Evolutionary conservation across 108 stramenopile genomes (phyloP).

Genomic region (Seminavis robusta): DNA sequence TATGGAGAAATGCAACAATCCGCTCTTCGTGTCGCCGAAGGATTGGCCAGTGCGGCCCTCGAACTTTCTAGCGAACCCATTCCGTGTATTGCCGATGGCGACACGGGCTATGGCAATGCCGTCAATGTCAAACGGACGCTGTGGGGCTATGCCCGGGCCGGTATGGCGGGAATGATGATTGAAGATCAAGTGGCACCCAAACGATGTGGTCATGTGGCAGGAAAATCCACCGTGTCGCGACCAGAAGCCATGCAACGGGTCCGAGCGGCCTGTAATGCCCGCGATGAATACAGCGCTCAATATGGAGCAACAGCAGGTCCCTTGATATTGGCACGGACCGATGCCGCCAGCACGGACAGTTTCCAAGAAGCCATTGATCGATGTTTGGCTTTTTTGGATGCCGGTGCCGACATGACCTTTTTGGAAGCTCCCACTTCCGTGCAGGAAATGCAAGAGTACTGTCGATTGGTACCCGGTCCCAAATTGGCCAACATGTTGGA

Average conservation of each 20-base stretch:
- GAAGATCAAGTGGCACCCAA: slow-evolving; percentile 95
- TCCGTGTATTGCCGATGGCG: slow-evolving; percentile 97
- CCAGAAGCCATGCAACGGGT: slow-evolving; percentile 88
- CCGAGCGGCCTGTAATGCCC: slow-evolving; percentile 91
- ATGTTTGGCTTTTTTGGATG: slow-evolving; percentile 88
- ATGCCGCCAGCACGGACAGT: slow-evolving; percentile 86
- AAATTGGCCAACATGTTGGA: slow-evolving; percentile 97
- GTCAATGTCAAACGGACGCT: slow-evolving; percentile 91
- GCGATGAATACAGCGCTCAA: slow-evolving; percentile 78
- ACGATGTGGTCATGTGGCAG: slow-evolving; percentile 94
- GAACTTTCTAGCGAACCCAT: slow-evolving; percentile 63
- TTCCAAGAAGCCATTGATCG: slow-evolving; percentile 92
- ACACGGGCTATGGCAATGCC: slow-evolving; percentile 96
- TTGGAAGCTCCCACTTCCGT: slow-evolving; percentile 85
- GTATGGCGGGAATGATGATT: slow-evolving; percentile 97
- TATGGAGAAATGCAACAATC: slow-evolving; percentile 85
- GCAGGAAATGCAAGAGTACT: slow-evolving; percentile 90
- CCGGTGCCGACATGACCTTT: slow-evolving; percentile 93
- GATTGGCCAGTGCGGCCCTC: slow-evolving; percentile 67
- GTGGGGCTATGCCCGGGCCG: slow-evolving; percentile 81
- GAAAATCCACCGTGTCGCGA: slow-evolving; percentile 84
- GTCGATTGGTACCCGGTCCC: slow-evolving; percentile 81
- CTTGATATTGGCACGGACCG: slow-evolving; percentile 90
- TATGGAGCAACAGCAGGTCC: slow-evolving; percentile 77
- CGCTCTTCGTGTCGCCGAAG: slow-evolving; percentile 75